These are phyloP conservation scores for Ophiostoma sp. DNA, from an alignment of 2,329 filamentous ascomycete genomes.

Conservation along the genomic window DNA sequence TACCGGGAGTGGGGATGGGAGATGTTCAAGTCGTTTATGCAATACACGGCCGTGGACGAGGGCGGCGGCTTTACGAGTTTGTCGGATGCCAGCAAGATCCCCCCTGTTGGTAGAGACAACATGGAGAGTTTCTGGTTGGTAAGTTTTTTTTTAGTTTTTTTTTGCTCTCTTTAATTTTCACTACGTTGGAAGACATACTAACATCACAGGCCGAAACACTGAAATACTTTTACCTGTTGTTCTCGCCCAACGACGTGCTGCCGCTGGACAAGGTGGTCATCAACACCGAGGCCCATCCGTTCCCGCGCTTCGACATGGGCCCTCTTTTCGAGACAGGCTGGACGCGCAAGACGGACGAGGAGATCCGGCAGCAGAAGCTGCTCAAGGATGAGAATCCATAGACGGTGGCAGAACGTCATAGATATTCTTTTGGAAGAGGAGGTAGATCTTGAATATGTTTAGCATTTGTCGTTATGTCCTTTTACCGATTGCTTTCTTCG, in stretches of 20 bases:
- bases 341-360: conserved; percentile 53
- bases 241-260: conserved; percentile 75
- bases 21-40: conserved; percentile 90
- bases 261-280: conserved; percentile 84
- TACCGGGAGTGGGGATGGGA: conserved; percentile 98
- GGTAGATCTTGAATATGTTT: neutral
- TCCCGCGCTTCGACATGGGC: conserved; percentile 80
- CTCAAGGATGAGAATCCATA: neutral
- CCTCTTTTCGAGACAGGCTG: conserved; percentile 75
- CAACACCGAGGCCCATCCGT: conserved; percentile 90
- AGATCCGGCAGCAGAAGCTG: conserved; percentile 12
- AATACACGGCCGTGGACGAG: conserved; percentile 73
- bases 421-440: neutral
- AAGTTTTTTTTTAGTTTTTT: neutral
- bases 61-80: conserved; percentile 79
- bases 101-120: conserved; percentile 70
- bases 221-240: conserved; percentile 95
- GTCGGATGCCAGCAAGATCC: conserved; percentile 65
- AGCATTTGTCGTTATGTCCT: neutral
- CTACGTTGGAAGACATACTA: neutral
- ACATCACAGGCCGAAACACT: conserved; percentile 68
- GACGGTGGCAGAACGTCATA: neutral
- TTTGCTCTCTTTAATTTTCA: neutral
- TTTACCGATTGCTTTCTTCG: neutral
- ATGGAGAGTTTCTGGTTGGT: conserved; percentile 98